Evolutionary conservation across 202 grass and related monocot species (phyloP), one percentile per base, ranked within the genome.

Genomic region (Tripidium arundinaceum): DNA sequence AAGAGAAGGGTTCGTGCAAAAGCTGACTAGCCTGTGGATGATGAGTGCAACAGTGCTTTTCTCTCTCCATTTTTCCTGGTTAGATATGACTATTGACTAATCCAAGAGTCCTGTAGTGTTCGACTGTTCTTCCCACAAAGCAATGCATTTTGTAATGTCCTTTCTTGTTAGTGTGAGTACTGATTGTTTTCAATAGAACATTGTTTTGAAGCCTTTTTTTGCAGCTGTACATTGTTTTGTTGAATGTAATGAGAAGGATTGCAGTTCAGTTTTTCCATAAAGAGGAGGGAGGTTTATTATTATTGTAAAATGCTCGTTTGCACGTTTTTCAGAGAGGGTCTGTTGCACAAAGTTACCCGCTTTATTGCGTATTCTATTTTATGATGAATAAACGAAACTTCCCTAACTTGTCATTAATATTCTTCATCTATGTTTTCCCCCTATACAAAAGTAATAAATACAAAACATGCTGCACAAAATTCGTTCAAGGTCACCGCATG

Each of bases 11-110:
- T 52, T 72, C 86, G 31, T 83, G 65, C 72, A 28, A 99, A 99
- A 86, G 74, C 33, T 62, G 92, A 99, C 15, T 99, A 91, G 78
- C 68, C 70, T 52, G n/a, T n/a, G 31, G 60, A 80, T 75, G 67
- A 81, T 55, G 10, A 34, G n/a, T 10, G 42, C 1, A n/a, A n/a
- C n/a, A n/a, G n/a, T n/a, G n/a, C n/a, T n/a, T n/a, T n/a, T n/a
- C n/a, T n/a, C n/a, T n/a, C n/a, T n/a, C n/a, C n/a, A n/a, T n/a
- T n/a, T n/a, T n/a, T n/a, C n/a, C n/a, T n/a, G n/a, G n/a, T n/a
- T n/a, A n/a, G n/a, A n/a, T n/a, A n/a, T n/a, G n/a, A n/a, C n/a
- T n/a, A n/a, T n/a, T n/a, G n/a, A n/a, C n/a, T n/a, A n/a, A n/a
- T n/a, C n/a, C n/a, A n/a, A n/a, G n/a, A n/a, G n/a, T n/a, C n/a